Evolutionary conservation across 2,329 filamentous ascomycete genomes (phyloP).

Genomic region (Aspergillus clavatus): DNA sequence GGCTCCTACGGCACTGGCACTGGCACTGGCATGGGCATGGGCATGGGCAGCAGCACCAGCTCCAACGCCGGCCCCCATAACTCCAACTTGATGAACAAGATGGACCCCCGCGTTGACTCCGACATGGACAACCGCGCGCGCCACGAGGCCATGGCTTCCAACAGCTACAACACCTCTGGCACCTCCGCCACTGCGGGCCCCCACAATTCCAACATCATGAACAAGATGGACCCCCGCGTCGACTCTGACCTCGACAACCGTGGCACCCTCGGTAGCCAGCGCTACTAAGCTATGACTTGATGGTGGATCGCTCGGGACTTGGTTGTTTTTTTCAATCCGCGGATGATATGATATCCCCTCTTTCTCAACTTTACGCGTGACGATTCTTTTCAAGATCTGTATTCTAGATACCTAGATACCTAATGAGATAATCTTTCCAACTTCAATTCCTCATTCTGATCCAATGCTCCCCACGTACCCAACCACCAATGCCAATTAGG

Average conservation of each 20-base stretch:
- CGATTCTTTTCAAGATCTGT: background rate
- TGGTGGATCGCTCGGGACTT: too few relatives aligned
- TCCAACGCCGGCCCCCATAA: conserved; percentile 16
- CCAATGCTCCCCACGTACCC: too few relatives aligned
- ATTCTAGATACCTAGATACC: too few relatives aligned
- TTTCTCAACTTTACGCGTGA: too few relatives aligned
- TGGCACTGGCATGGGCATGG: background rate
- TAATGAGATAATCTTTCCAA: too few relatives aligned
- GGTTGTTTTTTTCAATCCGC: too few relatives aligned
- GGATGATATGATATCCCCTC: background rate
- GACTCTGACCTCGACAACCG: background rate
- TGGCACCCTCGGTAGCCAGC: background rate
- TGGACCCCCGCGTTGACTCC: conserved; percentile 23
- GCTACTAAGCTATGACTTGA: too few relatives aligned
- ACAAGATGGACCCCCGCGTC: too few relatives aligned
- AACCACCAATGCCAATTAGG: background rate
- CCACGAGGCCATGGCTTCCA: background rate
- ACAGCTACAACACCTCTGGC: background rate
- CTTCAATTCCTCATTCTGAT: too few relatives aligned
- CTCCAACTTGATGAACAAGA: conserved; percentile 16
- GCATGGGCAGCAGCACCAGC: background rate
- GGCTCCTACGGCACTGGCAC: background rate
- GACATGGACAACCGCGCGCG: conserved; percentile 4
- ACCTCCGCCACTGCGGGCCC: conserved; percentile 10
- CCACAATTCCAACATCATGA: conserved; percentile 22